Evolutionary conservation across 805 yeast genomes (phyloP).

Genomic region (Pichia phayaonensis): DNA sequence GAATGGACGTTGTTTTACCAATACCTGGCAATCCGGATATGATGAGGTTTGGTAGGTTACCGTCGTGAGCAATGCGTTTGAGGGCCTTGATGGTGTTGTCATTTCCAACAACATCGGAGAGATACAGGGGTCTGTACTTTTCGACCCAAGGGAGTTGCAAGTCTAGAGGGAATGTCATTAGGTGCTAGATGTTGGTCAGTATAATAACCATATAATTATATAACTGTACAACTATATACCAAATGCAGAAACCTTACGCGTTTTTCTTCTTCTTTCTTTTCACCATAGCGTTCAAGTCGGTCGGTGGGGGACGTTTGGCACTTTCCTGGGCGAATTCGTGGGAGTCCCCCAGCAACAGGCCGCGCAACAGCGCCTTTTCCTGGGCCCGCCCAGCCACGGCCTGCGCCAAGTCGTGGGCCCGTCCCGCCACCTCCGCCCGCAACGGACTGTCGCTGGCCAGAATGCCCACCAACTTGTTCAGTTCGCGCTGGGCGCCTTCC

Average conservation of each 20-base stretch:
- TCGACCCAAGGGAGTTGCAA: slow-evolving; percentile 60
- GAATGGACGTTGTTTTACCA: slow-evolving; percentile 92
- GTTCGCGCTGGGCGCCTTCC: slow-evolving; percentile 31
- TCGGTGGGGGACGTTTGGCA: not conserved
- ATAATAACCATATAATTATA: too few species aligned
- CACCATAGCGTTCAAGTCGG: not conserved
- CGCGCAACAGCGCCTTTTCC: not conserved
- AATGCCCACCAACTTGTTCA: slow-evolving; percentile 22
- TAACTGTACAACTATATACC: too few species aligned
- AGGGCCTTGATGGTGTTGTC: slow-evolving; percentile 82
- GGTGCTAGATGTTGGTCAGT: too few species aligned
- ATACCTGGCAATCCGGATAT: slow-evolving; percentile 96
- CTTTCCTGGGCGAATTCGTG: too few species aligned
- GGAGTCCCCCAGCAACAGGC: not conserved
- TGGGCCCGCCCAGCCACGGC: not conserved
- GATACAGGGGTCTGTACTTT: slow-evolving; percentile 75
- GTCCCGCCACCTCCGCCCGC: not conserved
- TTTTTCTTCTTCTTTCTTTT: slow-evolving; percentile 1
- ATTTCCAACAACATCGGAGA: slow-evolving; percentile 89
- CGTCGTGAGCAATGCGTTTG: slow-evolving; percentile 78
- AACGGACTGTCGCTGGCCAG: slow-evolving; percentile 29
- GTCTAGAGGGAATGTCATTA: slow-evolving; percentile 24
- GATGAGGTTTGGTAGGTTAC: slow-evolving; percentile 95
- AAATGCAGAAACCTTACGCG: too few species aligned
- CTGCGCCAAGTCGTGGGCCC: not conserved